Evolutionary conservation across 192 early-diverging fungal genomes (phyloP).

Genomic region (Rhizoclosmatium sp.): DNA sequence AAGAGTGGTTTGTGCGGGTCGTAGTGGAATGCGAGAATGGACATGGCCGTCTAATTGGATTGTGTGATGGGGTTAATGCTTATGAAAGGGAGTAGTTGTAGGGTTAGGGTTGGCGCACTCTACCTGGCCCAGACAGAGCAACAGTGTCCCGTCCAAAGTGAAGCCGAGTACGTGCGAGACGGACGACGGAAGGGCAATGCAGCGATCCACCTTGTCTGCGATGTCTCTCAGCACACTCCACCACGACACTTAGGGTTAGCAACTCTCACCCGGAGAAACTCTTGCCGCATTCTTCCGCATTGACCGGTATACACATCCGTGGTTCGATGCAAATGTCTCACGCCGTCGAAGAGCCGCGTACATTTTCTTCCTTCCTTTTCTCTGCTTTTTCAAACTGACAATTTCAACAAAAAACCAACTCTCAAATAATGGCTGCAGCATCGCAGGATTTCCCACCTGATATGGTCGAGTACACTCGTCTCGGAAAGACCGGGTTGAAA

Average conservation of each 20-base stretch:
- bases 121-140: constrained; percentile 1
- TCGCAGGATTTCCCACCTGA: constrained; percentile 13
- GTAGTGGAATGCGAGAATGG: background rate
- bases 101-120: background rate
- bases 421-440: constrained; percentile 17
- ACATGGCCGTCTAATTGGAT: background rate
- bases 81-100: background rate
- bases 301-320: background rate
- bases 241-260: background rate
- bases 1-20: background rate
- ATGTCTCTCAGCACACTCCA: background rate
- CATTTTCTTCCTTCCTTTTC: background rate
- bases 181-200: background rate
- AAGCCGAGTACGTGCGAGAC: constrained; percentile 11
- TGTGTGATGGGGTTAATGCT: background rate
- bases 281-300: background rate
- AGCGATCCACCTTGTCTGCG: background rate
- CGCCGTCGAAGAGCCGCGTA: background rate
- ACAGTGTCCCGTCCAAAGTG: background rate
- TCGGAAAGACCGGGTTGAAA: constrained; percentile 49
- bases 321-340: background rate
- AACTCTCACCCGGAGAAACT: background rate
- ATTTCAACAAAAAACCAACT: background rate
- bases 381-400: background rate
- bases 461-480: constrained; percentile 44